Percentiles rank a stretch among this genome's conserved stretches.
Evolutionary conservation across 139 green algal species (phyloP).

Genomic region (Edaphochlamys debaryana): DNA sequence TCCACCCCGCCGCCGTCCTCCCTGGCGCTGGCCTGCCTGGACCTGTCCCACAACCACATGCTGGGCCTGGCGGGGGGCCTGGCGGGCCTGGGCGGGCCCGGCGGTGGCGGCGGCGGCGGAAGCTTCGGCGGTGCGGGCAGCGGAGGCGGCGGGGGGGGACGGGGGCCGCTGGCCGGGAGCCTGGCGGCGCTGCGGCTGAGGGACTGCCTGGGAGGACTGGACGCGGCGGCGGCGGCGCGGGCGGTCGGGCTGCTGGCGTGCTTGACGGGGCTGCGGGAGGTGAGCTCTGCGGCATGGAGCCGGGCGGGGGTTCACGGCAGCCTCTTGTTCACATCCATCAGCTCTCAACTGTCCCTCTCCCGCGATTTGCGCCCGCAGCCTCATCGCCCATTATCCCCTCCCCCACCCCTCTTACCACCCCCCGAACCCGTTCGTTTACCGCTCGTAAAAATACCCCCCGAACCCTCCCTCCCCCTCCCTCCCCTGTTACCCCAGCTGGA

Average conservation of each 20-base stretch:
- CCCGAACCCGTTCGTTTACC: no score
- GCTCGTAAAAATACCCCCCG: no score
- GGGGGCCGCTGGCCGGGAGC: background rate
- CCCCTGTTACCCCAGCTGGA: slow-evolving; percentile 28
- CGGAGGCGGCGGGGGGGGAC: no score
- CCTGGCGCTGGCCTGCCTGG: background rate
- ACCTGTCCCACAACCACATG: slow-evolving; percentile 26
- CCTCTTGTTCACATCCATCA: no score
- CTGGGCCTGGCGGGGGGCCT: background rate
- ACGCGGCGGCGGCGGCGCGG: background rate
- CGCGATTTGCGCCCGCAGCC: background rate
- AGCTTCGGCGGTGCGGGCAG: no score
- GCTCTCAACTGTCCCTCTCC: background rate
- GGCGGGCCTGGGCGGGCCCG: background rate
- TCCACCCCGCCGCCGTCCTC: background rate
- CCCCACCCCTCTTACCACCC: background rate
- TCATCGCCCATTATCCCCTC: background rate
- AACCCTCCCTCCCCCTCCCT: no score
- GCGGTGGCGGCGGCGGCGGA: no score
- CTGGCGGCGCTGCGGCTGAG: slow-evolving; percentile 5
- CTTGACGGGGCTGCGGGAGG: background rate
- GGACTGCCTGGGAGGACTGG: background rate
- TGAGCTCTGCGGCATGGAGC: background rate
- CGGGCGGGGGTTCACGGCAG: background rate
- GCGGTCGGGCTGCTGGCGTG: slow-evolving; percentile 14